Evolutionary conservation across 352 stramenopile species (phyloP), one percentile per base, ranked within the genome.

Genomic region (Pythium brassicae): DNA sequence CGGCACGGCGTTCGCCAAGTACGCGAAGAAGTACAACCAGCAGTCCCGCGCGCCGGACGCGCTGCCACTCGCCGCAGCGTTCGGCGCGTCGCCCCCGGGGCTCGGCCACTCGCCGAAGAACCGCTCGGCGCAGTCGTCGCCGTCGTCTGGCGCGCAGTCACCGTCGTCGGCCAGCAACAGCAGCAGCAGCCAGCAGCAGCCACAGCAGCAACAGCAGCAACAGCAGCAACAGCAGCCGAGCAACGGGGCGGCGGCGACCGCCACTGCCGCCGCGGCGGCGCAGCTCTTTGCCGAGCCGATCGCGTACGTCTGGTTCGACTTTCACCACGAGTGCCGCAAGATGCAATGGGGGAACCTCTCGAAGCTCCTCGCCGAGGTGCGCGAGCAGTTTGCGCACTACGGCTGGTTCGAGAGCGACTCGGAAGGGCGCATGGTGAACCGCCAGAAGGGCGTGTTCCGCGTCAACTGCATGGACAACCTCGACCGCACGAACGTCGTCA

Each of bases 401-500:
- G 72, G 77, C 37, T 88, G 75, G 73, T 88, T 88, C 53, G 76
- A 88, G 62, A 77, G 65, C 51, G 77, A 88, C 61, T 55, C 61
- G 27, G 75, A 84, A 56, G 77, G 77, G 19, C 75, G 74, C 22
- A 50, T 86, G 20, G 29, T 81, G 12, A 79, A 71, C 34, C 77
- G 76, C 32, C 96, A 99, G 72, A 83, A 80, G 29, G 91, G 89
- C 44, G 86, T 99, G n/a, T 87, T 98, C 49, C 84, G 96, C 44
- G 97, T 96, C 42, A 99, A 99, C 78, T 99, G 96, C 74, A 98
- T 99, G 89, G 96, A 99, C 80, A 98, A 96, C 69, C 72, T 99
- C 12, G 96, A 99, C 78, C 82, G 96, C 34, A 99, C 95, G 11
- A 98, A 98, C 68, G 95, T 99, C 34, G 94, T 98, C 43, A 97